Evolutionary conservation across 2,329 filamentous ascomycete genomes (phyloP).

Genomic region (Ophiostoma piceae): DNA sequence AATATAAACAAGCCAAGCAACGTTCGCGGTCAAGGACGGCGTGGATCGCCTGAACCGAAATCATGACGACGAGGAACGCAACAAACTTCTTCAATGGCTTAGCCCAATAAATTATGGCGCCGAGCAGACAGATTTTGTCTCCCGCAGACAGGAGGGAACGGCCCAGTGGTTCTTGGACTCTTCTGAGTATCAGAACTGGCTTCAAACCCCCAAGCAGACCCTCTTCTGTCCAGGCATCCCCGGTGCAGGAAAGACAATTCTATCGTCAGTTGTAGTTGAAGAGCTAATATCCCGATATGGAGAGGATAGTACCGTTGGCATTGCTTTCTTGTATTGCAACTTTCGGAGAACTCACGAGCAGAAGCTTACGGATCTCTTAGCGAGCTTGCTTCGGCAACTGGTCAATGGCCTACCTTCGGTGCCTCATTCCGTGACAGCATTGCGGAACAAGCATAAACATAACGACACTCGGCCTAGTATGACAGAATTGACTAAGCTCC

Average conservation of each 20-base stretch:
- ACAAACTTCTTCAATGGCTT: neutral
- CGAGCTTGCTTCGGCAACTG: neutral
- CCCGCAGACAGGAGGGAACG: neutral
- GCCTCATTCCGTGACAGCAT: neutral
- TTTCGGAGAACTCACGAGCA: neutral
- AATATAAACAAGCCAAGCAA: neutral
- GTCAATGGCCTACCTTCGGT: neutral
- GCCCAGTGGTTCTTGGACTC: constrained; percentile 2
- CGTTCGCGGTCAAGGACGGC: neutral
- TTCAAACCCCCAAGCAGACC: neutral
- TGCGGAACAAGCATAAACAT: neutral
- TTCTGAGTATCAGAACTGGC: neutral
- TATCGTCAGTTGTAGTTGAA: neutral
- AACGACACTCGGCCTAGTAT: neutral
- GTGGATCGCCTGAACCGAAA: neutral
- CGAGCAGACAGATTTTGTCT: neutral
- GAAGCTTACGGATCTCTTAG: neutral
- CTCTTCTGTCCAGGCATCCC: constrained; percentile 6
- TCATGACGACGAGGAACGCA: neutral
- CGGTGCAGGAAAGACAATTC: neutral
- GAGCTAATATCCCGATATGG: neutral
- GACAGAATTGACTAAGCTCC: neutral
- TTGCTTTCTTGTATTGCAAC: constrained; percentile 6
- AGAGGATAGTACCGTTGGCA: neutral
- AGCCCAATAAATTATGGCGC: neutral